Evolutionary conservation across 2,329 filamentous ascomycete species (phyloP), one percentile per base, ranked within the genome.

Genomic region (Colletotrichum paranaense): DNA sequence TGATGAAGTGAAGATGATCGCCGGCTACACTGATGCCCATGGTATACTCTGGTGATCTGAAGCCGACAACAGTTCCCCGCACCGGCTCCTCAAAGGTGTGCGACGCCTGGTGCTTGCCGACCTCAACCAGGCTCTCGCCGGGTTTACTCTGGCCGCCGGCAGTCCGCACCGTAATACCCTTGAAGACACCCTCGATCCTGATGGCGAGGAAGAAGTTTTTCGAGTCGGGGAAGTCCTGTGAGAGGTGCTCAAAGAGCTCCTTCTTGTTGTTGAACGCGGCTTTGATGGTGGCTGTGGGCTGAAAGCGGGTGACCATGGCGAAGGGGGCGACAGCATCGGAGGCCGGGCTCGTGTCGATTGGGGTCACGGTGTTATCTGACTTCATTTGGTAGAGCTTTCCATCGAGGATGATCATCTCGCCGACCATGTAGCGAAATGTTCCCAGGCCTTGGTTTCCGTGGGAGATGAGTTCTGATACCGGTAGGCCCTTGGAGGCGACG

Each of bases 321-420:
- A 82, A 83, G 12, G 81, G 81, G 1, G 80, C 77, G 68, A 82
- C 75, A 58, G 75, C 78, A 1, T 74, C 68, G 14, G 42, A 62
- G 42, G 56, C 56, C 9, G 74, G 66, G 16, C 77, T 72, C 32
- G 76, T 59, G 53, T 77, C 72, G 68, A 82, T 69, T 46, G 75
- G 67, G 1, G 72, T 67, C 8, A 81, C 76, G 26, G 78, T 76
- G 3, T 80, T 81, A 70, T 83, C 81, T 5, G 78, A 77, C 62
- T 81, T 81, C 80, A 83, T 83, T 67, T 82, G 80, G 73, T 79
- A 82, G 32, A 80, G 72, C 1, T 75, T 58, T 26, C 80, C 79
- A 67, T 82, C 78, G 24, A 82, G 71, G 14, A 82, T 68, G 59
- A 82, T 81, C 79, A 83, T 81, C 75, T 83, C 81, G 75, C 81